Evolutionary conservation across 495 filamentous ascomycete species (phyloP).

Genomic region (Penicillium bialowiezense): DNA sequence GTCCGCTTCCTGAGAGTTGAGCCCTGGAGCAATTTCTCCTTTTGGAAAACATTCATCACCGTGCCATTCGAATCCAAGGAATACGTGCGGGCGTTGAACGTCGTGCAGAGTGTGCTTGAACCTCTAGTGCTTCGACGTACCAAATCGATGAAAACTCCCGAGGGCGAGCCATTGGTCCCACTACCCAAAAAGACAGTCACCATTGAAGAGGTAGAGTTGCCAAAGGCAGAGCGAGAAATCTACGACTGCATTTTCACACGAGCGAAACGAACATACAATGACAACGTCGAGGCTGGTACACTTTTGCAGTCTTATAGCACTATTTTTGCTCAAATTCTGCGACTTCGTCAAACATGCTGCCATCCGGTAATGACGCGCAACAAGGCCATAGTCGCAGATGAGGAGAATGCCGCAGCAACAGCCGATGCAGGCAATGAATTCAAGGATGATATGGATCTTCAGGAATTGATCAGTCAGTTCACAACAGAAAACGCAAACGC

Average conservation of each 20-base stretch:
- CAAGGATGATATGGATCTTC: slow-evolving; percentile 94
- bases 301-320: slow-evolving; percentile 91
- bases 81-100: slow-evolving; percentile 87
- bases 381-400: slow-evolving; percentile 78
- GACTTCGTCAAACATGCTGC: slow-evolving; percentile 91
- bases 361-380: slow-evolving; percentile 88
- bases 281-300: slow-evolving; percentile 86
- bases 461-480: slow-evolving; percentile 80
- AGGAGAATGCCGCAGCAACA: slow-evolving; percentile 78
- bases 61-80: slow-evolving; percentile 94
- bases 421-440: slow-evolving; percentile 76
- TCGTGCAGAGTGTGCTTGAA: slow-evolving; percentile 94
- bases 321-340: slow-evolving; percentile 94
- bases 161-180: slow-evolving; percentile 80
- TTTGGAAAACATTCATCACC: slow-evolving; percentile 98
- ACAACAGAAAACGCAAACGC: slow-evolving; percentile 64
- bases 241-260: slow-evolving; percentile 84
- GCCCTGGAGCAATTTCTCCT: slow-evolving; percentile 97
- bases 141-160: slow-evolving; percentile 96
- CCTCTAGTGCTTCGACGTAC: slow-evolving; percentile 92
- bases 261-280: slow-evolving; percentile 78
- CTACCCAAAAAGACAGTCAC: slow-evolving; percentile 78
- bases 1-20: slow-evolving; percentile 91
- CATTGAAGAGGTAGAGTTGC: slow-evolving; percentile 83
- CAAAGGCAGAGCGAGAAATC: slow-evolving; percentile 78